A percentile compares a stretch with the other conserved stretches of the same genome.
phyloP scores from a whole-genome alignment of 2,329 filamentous ascomycete species.

The Colletotrichum sp. region DNA sequence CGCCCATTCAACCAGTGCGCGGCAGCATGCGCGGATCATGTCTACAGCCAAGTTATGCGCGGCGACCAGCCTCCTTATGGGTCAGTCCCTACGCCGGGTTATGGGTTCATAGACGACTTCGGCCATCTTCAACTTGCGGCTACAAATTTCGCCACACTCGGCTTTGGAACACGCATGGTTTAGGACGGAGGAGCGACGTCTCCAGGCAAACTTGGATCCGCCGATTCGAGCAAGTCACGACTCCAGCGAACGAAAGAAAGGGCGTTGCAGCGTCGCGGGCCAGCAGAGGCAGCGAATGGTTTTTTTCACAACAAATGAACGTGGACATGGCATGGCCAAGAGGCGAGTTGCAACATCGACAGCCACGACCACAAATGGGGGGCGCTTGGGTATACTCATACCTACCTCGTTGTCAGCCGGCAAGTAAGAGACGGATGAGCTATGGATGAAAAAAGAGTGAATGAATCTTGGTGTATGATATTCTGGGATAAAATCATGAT shows the following conservation, averaged over 20 bases:
- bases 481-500: neutral
- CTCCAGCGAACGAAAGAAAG: neutral
- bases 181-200: neutral
- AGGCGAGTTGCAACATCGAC: neutral
- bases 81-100: neutral
- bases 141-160: neutral
- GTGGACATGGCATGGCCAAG: neutral
- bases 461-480: neutral
- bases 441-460: neutral
- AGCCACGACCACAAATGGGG: neutral
- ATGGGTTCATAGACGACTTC: neutral
- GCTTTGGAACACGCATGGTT: neutral
- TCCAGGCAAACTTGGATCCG: neutral
- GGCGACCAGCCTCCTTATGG: neutral
- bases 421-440: neutral
- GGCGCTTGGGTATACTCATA: neutral
- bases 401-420: neutral
- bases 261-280: neutral
- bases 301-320: neutral
- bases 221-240: neutral
- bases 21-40: neutral
- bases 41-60: neutral
- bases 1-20: neutral
- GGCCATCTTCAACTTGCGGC: neutral
- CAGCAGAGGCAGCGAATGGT: neutral